phyloP scores from a whole-genome alignment of 106 monocot species.

The Apostasia shenzhenica region DNA sequence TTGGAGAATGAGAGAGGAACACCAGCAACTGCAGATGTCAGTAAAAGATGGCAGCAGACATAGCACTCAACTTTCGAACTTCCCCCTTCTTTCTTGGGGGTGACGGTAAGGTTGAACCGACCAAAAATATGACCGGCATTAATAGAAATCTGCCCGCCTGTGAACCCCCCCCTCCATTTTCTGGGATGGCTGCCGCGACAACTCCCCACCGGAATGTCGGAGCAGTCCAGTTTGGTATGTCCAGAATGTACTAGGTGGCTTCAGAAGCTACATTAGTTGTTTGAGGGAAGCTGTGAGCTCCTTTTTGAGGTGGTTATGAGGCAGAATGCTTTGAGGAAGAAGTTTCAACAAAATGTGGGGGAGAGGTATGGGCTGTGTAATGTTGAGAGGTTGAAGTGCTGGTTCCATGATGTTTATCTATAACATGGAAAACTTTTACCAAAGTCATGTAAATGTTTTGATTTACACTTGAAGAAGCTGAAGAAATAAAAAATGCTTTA shows the following conservation, averaged over 20 bases:
- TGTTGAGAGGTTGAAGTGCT: no score
- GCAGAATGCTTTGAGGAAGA: no score
- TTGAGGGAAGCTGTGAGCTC: no score
- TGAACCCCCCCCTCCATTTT: constrained; percentile 18
- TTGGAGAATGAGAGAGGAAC: constrained; percentile 18
- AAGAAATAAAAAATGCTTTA: no score
- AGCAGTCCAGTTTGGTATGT: constrained; percentile 38
- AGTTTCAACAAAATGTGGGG: no score
- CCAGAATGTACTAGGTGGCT: constrained; percentile 40
- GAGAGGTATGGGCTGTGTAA: no score
- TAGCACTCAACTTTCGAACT: constrained; percentile 43
- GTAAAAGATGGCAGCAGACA: constrained; percentile 17
- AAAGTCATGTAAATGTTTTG: no score
- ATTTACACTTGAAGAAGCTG: no score
- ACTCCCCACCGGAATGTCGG: constrained; percentile 40
- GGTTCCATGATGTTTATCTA: no score
- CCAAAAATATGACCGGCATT: constrained; percentile 15
- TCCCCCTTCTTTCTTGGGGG: constrained; percentile 33
- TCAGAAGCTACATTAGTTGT: no score
- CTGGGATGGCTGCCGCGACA: constrained; percentile 31
- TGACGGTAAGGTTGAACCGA: constrained; percentile 14
- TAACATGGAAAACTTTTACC: no score
- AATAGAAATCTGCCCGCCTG: constrained; percentile 16
- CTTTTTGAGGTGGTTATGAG: no score
- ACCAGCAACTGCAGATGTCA: background rate